Evolutionary conservation across 2,329 filamentous ascomycete genomes (phyloP).

Genomic region (Fusarium nisikadoi): DNA sequence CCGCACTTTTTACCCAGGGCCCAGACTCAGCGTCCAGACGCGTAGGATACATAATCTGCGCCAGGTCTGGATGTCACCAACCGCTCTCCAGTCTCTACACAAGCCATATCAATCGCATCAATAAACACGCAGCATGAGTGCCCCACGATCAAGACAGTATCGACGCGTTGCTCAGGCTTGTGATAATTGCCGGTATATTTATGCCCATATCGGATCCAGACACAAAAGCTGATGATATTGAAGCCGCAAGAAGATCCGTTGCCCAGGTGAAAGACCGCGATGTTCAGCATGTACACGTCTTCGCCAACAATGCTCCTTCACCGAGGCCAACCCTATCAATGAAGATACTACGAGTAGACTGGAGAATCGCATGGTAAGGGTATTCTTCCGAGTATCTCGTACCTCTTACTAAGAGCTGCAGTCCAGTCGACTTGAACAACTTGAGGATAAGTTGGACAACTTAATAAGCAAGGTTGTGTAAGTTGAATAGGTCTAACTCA

Average conservation of each 20-base stretch:
- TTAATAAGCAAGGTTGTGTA: conserved; percentile 22
- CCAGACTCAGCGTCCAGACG: background rate
- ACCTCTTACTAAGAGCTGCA: background rate
- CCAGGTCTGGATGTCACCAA: background rate
- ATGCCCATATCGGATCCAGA: rapidly evolving
- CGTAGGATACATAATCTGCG: background rate
- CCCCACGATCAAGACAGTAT: conserved; percentile 20
- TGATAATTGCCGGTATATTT: conserved; percentile 25
- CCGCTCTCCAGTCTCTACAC: too few relatives aligned
- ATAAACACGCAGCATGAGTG: background rate
- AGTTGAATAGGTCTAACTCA: background rate
- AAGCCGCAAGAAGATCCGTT: conserved; percentile 33
- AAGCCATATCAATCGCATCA: background rate
- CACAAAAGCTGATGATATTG: background rate
- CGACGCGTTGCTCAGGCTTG: conserved; percentile 22
- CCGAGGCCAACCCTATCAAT: background rate
- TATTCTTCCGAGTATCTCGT: rapidly evolving
- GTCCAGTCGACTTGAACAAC: conserved; percentile 17
- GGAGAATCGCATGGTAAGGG: conserved; percentile 5
- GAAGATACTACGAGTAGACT: background rate
- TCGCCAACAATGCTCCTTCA: conserved; percentile 12
- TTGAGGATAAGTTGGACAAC: conserved; percentile 29
- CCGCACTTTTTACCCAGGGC: background rate
- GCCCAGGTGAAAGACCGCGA: conserved; percentile 23
- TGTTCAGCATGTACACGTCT: conserved; percentile 30